These are phyloP conservation scores for Starmerella bacillaris DNA, from an alignment of 805 yeast species.

Conservation along the genomic window DNA sequence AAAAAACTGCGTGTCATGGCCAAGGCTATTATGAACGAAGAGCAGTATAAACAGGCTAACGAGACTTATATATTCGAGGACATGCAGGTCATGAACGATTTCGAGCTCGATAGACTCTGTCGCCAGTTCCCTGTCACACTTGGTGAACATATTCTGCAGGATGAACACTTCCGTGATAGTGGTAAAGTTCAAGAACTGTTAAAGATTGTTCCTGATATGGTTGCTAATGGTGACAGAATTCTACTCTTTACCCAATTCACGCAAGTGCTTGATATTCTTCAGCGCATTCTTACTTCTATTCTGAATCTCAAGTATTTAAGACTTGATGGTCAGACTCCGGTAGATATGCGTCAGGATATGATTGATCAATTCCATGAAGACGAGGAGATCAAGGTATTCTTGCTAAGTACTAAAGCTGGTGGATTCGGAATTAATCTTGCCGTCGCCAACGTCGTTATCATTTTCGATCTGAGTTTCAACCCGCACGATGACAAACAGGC, in stretches of 20 bases:
- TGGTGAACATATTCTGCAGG: conserved; percentile 33
- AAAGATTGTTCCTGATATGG: conserved; percentile 39
- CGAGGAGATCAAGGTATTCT: conserved; percentile 61
- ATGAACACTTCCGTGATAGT: conserved; percentile 42
- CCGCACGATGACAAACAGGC: conserved; percentile 99
- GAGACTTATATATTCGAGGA: conserved; percentile 67
- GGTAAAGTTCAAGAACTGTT: conserved; percentile 54
- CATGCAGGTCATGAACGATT: conserved; percentile 88
- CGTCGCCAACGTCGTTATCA: conserved; percentile 81
- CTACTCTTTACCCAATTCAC: conserved; percentile 83
- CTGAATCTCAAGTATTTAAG: conserved; percentile 56
- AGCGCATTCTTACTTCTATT: conserved; percentile 47
- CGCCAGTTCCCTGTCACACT: conserved; percentile 49
- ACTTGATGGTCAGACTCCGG: conserved; percentile 85
- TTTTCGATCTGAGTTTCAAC: conserved; percentile 85
- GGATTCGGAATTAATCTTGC: conserved; percentile 96
- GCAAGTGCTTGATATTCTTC: conserved; percentile 76
- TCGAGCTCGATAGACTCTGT: conserved; percentile 64
- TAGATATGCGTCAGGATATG: conserved; percentile 78
- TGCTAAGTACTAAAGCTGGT: conserved; percentile 90
- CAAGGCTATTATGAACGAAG: conserved; percentile 59
- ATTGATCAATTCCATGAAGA: conserved; percentile 82
- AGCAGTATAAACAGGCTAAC: conserved; percentile 63
- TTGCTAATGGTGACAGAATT: conserved; percentile 43
- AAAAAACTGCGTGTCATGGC: conserved; percentile 47